A percentile compares a stretch with the other conserved stretches of the same genome.
These are phyloP conservation scores for Eudorina sp. DNA, from an alignment of 139 green algal genomes.

Conservation along the genomic window DNA sequence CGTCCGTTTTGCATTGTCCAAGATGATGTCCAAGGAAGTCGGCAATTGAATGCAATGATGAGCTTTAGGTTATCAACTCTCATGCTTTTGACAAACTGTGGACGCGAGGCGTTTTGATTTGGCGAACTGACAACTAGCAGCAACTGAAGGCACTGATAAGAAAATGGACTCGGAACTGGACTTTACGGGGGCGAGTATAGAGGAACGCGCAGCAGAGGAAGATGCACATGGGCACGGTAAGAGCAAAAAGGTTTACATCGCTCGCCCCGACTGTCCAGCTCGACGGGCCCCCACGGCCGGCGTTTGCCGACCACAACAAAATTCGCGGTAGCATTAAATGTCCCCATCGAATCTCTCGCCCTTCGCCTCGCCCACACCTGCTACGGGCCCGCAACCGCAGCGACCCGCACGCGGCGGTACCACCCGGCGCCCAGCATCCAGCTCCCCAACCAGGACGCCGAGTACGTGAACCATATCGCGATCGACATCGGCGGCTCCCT, in stretches of 20 bases:
- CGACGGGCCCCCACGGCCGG: too few relatives aligned
- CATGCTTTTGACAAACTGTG: too few relatives aligned
- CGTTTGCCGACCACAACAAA: background rate
- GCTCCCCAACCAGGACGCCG: conserved; percentile 91
- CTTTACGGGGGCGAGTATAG: conserved; percentile 38
- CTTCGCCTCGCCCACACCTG: background rate
- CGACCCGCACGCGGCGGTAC: background rate
- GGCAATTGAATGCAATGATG: too few relatives aligned
- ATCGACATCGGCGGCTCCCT: conserved; percentile 96
- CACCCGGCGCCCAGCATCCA: conserved; percentile 88
- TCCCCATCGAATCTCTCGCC: background rate
- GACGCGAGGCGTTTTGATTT: too few relatives aligned
- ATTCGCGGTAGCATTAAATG: background rate
- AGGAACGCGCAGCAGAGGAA: conserved; percentile 2
- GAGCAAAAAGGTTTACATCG: background rate
- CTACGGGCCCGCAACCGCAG: background rate
- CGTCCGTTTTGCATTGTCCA: too few relatives aligned
- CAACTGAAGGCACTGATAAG: too few relatives aligned
- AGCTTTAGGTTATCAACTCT: too few relatives aligned
- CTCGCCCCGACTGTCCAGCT: background rate
- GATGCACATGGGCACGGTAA: background rate
- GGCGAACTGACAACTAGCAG: too few relatives aligned
- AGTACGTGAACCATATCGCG: conserved; percentile 92
- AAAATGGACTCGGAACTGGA: conserved; percentile 38
- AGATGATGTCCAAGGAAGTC: too few relatives aligned